Percentiles rank a stretch among this genome's conserved stretches.
Evolutionary conservation across 2,329 filamentous ascomycete species (phyloP).

Genomic region (Xylaria sp.): DNA sequence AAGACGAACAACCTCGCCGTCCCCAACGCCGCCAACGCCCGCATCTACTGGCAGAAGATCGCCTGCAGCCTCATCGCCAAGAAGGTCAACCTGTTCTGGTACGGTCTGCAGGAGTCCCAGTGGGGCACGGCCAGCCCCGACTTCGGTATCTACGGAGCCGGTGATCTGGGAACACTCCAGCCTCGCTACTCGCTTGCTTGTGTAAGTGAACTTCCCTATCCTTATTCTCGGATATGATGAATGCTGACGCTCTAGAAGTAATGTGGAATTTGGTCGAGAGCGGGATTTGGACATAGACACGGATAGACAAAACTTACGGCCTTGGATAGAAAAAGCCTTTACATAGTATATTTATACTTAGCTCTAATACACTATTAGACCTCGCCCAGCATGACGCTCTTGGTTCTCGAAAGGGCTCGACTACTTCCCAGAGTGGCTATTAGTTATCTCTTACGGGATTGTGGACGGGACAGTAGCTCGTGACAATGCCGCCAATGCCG

Average conservation of each 20-base stretch:
- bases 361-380: constrained; percentile 12
- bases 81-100: constrained; percentile 53
- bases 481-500: no score
- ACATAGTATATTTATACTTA: constrained; percentile 10
- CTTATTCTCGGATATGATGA: neutral
- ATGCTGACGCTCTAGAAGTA: neutral
- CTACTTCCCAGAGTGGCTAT: no score
- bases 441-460: no score
- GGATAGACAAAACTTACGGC: constrained; percentile 37
- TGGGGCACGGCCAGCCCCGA: constrained; percentile 50
- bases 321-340: constrained; percentile 17
- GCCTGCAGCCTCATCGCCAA: constrained; percentile 46
- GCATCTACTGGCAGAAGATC: constrained; percentile 50
- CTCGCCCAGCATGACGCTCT: no score
- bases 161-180: constrained; percentile 47
- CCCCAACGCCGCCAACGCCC: constrained; percentile 60
- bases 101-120: constrained; percentile 53
- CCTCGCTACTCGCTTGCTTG: constrained; percentile 51
- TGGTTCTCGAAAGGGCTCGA: no score
- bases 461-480: no score
- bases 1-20: constrained; percentile 57
- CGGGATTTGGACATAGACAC: constrained; percentile 10
- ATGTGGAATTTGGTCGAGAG: neutral
- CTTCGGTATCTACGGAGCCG: constrained; percentile 52
- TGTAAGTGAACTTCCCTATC: constrained; percentile 33